Conservation (phyloP, 2,329 filamentous ascomycete genomes). For the Apiospora sp. region DNA sequence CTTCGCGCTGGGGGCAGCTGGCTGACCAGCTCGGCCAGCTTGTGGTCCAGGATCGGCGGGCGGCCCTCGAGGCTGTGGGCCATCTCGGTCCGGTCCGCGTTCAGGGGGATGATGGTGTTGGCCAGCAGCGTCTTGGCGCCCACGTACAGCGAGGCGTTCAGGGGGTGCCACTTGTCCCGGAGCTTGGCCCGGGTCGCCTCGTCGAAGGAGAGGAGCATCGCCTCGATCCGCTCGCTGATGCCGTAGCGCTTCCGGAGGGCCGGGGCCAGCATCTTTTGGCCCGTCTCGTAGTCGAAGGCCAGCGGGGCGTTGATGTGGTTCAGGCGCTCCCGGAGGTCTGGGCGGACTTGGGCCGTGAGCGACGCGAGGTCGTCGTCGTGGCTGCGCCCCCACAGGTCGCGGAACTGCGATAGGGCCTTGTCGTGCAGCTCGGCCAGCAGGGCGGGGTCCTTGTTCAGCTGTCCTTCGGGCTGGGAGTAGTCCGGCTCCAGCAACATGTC, state of each 20-base stretch:
- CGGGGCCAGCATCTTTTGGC: not conserved
- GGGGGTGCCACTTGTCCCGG: slow-evolving; percentile 29
- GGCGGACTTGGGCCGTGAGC: not conserved
- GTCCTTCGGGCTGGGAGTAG: slow-evolving; percentile 23
- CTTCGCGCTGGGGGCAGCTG: slow-evolving; percentile 31
- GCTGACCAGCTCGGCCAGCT: slow-evolving; percentile 30
- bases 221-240: not conserved
- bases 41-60: slow-evolving; percentile 33
- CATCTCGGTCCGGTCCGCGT: slow-evolving; percentile 34
- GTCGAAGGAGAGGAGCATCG: not conserved
- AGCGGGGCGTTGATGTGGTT: not conserved
- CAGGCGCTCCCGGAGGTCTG: not conserved
- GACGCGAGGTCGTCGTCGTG: not conserved
- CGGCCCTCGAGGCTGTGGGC: slow-evolving; percentile 33
- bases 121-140: slow-evolving; percentile 29
- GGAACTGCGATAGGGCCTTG: not conserved
- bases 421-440: slow-evolving; percentile 25
- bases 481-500: slow-evolving; percentile 31
- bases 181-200: slow-evolving; percentile 23
- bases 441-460: slow-evolving; percentile 24
- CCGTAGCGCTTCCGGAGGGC: not conserved
- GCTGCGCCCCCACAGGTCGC: not conserved
- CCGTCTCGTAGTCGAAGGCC: not conserved
- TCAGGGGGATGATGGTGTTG: slow-evolving; percentile 29
- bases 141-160: slow-evolving; percentile 29